Conservation (phyloP, 1,284 basidiomycete species). For the Cryptococcus sp. region DNA sequence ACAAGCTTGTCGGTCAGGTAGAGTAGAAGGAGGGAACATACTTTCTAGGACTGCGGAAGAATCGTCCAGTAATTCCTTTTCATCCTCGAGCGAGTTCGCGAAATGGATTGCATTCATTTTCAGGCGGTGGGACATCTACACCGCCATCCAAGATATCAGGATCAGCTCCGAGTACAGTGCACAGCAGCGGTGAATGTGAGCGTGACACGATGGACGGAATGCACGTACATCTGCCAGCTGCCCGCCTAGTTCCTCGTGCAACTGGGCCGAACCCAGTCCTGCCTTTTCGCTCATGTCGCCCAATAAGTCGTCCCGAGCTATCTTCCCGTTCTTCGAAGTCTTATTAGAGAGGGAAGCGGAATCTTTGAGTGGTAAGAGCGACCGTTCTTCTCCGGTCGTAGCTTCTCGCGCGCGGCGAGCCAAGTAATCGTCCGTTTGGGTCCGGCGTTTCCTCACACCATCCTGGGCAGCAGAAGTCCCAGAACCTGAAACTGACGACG, state of each 20-base stretch:
- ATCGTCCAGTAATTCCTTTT: constrained; percentile 49
- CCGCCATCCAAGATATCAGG: constrained; percentile 2
- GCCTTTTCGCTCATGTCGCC: constrained; percentile 20
- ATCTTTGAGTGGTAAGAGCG: constrained; percentile 37
- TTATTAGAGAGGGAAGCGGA: background rate
- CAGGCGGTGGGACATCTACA: constrained; percentile 54
- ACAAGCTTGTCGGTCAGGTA: background rate
- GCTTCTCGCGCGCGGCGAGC: constrained; percentile 30
- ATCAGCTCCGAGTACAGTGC: constrained; percentile 6
- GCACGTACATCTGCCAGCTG: constrained; percentile 51
- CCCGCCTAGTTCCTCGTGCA: constrained; percentile 54
- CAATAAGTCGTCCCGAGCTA: constrained; percentile 27
- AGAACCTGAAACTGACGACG: background rate
- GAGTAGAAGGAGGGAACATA: constrained; percentile 22
- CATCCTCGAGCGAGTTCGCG: constrained; percentile 50
- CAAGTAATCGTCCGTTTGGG: constrained; percentile 32
- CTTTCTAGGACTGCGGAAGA: constrained; percentile 50
- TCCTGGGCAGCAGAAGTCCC: background rate
- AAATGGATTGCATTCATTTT: constrained; percentile 54
- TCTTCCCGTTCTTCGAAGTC: constrained; percentile 8
- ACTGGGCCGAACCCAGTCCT: constrained; percentile 39
- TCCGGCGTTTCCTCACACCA: constrained; percentile 12
- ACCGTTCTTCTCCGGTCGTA: constrained; percentile 30
- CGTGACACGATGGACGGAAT: background rate
- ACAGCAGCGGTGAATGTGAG: background rate